Percentiles rank a stretch among this genome's conserved stretches.
phyloP scores from a whole-genome alignment of 768 basidiomycete species.

The Collybia nuda region DNA sequence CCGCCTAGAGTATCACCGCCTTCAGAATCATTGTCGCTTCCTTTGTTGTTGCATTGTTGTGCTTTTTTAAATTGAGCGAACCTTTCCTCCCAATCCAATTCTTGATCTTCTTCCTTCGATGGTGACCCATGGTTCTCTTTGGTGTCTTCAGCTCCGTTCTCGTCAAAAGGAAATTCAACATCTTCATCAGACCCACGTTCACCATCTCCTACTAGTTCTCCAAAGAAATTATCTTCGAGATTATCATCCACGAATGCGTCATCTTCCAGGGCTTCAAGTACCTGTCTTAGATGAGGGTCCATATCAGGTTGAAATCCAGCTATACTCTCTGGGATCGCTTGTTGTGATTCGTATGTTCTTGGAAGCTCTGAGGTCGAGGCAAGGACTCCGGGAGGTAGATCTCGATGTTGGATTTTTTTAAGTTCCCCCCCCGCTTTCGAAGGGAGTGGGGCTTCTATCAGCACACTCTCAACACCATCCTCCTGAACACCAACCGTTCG shows the following conservation, averaged over 20 bases:
- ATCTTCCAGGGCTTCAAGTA: conserved; percentile 92
- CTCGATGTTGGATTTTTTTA: conserved; percentile 41
- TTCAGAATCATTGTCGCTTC: conserved; percentile 60
- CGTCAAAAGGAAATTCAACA: conserved; percentile 65
- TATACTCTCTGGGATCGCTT: conserved; percentile 79
- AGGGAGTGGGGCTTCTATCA: conserved; percentile 71
- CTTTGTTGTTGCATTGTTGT: conserved; percentile 41
- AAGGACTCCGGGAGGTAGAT: conserved; percentile 68
- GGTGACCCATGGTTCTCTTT: conserved; percentile 16
- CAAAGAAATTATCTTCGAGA: conserved; percentile 76
- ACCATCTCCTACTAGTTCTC: conserved; percentile 67
- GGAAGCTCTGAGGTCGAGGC: conserved; percentile 77
- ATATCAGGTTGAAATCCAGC: conserved; percentile 92
- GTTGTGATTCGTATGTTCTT: conserved; percentile 70
- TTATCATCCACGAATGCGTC: conserved; percentile 88
- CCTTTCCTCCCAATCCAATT: conserved; percentile 64
- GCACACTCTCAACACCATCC: conserved; percentile 77
- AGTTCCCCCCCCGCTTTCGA: conserved; percentile 23
- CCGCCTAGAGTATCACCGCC: conserved; percentile 79
- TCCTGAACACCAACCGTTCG: conserved; percentile 74
- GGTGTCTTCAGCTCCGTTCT: conserved; percentile 39
- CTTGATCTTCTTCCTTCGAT: conserved; percentile 15
- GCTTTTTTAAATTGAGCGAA: conserved; percentile 78
- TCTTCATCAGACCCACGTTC: conserved; percentile 64
- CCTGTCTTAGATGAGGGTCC: conserved; percentile 93